phyloP scores from a whole-genome alignment of 2,329 filamentous ascomycete genomes.

The Botryotinia narcissicola region DNA sequence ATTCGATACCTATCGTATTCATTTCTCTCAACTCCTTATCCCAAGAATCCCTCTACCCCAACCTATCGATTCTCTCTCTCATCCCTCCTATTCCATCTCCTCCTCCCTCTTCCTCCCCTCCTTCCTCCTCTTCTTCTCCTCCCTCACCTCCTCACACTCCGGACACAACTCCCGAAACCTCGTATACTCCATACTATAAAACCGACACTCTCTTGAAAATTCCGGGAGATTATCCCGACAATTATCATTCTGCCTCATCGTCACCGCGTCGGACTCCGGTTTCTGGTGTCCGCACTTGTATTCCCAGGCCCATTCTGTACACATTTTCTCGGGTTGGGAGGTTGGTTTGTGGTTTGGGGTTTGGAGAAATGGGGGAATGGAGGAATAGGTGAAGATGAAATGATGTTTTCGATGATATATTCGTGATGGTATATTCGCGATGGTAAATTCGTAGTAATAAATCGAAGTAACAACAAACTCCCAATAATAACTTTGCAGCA shows the following conservation, averaged over 20 bases:
- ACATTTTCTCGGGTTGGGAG: neutral
- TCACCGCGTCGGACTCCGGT: too few relatives aligned
- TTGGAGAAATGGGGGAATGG: too few relatives aligned
- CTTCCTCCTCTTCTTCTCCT: neutral
- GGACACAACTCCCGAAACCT: neutral
- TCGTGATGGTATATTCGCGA: too few relatives aligned
- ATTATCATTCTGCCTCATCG: neutral
- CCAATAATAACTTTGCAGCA: too few relatives aligned
- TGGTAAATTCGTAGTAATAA: neutral
- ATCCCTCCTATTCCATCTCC: too few relatives aligned
- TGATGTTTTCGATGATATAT: neutral
- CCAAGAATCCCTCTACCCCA: accelerated
- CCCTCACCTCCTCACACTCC: neutral
- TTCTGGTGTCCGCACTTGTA: neutral
- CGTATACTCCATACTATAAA: neutral
- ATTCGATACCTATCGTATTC: neutral
- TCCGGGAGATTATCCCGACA: neutral
- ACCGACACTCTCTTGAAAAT: neutral
- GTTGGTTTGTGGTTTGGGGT: neutral
- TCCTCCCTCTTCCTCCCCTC: too few relatives aligned
- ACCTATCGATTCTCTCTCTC: accelerated
- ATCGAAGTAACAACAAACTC: too few relatives aligned
- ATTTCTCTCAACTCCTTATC: neutral
- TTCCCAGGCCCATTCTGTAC: neutral
- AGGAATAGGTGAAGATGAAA: neutral